Base-by-base conservation (phyloP, 2,329 filamentous ascomycete species). In the Akanthomyces uredinophilus region DNA sequence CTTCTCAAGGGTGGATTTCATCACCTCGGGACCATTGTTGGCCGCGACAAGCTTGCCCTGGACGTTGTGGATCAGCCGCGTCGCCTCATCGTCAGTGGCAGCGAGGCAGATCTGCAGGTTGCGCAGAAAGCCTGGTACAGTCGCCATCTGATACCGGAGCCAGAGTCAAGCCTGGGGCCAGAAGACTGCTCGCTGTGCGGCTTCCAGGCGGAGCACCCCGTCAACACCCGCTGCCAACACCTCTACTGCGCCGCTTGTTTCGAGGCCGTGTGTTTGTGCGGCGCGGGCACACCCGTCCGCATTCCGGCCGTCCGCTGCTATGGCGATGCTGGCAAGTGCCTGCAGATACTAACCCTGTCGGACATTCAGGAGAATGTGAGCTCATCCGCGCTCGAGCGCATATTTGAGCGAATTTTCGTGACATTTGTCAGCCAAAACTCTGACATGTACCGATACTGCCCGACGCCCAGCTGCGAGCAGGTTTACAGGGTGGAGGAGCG, bases 181-280 rank as follows among this genome's bases (percentile, higher is more conserved):
- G 18, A 29, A 22, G n/a, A 52, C 10, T 44, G 60, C 27, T 16
- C n/a, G 14, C 46, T 62, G 2, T 62, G 60, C 27, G 35, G 53
- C 5, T 24, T 41, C 24, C n/a, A 32, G 27, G 53, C 53, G 2
- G 60, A 62, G 18, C 14, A 58, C 18, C 24, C 60, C 5, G 47
- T 57, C 27, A 8, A 27, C 14, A 62, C 60, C 13, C n/a, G n/a
- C n/a, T 62, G 60, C 47, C 24, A 27, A 4, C 60, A 62, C 29
- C 20, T 58, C 27, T 62, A 44, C 41, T 62, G 60, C 39, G 46
- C 24, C 13, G 8, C 13, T 22, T 62, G 60, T 53, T 62, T 58
- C 20, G 53, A 62, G 18, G 53, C 44, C 60, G 58, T 62, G 60
- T 62, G 60, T n/a, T 47, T 62, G n/a, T 62, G 47, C 2, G 52